Evolutionary conservation across 2,329 filamentous ascomycete species (phyloP).

Genomic region (Xylaria sp.): DNA sequence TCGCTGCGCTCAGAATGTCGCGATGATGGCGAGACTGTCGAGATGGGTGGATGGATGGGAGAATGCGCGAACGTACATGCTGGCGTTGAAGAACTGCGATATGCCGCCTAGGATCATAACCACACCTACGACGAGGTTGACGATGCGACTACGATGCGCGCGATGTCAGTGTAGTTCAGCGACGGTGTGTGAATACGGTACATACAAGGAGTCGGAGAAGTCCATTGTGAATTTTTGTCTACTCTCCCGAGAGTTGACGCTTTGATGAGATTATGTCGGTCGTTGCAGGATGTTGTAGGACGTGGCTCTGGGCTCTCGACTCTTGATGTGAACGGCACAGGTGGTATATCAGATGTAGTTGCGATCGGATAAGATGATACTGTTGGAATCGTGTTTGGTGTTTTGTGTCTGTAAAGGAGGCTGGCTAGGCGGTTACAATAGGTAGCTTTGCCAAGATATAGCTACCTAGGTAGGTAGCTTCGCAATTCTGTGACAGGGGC

Average conservation of each 20-base stretch:
- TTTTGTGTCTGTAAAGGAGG: constrained; percentile 16
- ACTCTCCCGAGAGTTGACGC: neutral
- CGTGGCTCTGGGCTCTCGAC: neutral
- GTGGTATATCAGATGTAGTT: neutral
- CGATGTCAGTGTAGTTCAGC: constrained; percentile 48
- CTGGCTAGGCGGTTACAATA: too few species aligned
- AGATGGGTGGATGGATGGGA: constrained; percentile 54
- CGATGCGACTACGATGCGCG: constrained; percentile 75
- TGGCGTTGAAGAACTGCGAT: constrained; percentile 71
- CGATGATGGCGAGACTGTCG: neutral
- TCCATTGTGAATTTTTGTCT: constrained; percentile 69
- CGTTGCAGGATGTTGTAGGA: neutral
- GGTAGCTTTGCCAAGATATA: too few species aligned
- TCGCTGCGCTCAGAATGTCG: neutral
- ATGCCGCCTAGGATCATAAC: constrained; percentile 89
- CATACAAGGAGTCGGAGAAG: constrained; percentile 91
- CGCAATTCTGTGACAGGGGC: constrained; percentile 25
- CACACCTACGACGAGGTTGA: constrained; percentile 88
- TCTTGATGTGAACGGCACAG: neutral
- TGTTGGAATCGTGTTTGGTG: neutral
- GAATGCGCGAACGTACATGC: constrained; percentile 62
- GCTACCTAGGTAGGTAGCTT: too few species aligned
- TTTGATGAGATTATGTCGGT: neutral
- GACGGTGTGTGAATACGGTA: constrained; percentile 38
- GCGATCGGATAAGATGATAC: neutral